These are phyloP conservation scores for Colletotrichum endophyticum DNA, from an alignment of 2,329 filamentous ascomycete species.

Conservation along the genomic window DNA sequence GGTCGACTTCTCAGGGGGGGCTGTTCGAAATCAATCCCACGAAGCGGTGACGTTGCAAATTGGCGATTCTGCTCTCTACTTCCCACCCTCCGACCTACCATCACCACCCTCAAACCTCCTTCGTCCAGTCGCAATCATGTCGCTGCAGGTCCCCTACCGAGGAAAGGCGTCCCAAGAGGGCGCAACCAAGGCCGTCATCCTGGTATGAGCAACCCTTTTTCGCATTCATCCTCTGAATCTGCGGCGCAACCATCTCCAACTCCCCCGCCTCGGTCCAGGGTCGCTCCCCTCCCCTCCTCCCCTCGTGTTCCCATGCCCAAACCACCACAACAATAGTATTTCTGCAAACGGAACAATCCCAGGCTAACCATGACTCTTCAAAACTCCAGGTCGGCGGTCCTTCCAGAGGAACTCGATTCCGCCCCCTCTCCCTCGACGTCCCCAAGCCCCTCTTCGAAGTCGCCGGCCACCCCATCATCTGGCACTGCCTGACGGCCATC, in stretches of 20 bases:
- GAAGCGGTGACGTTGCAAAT: constrained; percentile 21
- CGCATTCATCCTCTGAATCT: constrained; percentile 18
- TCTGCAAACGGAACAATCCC: not conserved
- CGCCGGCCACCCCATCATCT: constrained; percentile 96
- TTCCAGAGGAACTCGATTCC: constrained; percentile 93
- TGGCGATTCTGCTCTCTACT: not conserved
- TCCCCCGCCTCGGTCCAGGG: constrained; percentile 4
- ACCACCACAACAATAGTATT: not conserved
- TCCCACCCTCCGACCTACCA: not conserved
- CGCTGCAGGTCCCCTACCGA: constrained; percentile 61
- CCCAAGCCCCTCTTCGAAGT: constrained; percentile 99
- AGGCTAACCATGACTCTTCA: constrained; percentile 31
- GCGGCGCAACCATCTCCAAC: constrained; percentile 11
- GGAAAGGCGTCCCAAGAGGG: constrained; percentile 54
- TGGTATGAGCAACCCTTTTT: constrained; percentile 59
- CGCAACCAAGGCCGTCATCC: constrained; percentile 90
- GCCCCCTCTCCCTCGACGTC: constrained; percentile 91
- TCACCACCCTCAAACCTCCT: constrained; percentile 11
- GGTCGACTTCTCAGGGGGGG: constrained; percentile 11
- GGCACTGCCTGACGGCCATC: constrained; percentile 93
- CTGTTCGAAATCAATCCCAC: not conserved
- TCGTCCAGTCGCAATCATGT: constrained; percentile 42
- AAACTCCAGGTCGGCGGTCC: constrained; percentile 82
- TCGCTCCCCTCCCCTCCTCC: constrained; percentile 13
- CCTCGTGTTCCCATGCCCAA: constrained; percentile 11